These are phyloP conservation scores for Aspergillus amoenus DNA, from an alignment of 2,329 filamentous ascomycete species.

Conservation along the genomic window DNA sequence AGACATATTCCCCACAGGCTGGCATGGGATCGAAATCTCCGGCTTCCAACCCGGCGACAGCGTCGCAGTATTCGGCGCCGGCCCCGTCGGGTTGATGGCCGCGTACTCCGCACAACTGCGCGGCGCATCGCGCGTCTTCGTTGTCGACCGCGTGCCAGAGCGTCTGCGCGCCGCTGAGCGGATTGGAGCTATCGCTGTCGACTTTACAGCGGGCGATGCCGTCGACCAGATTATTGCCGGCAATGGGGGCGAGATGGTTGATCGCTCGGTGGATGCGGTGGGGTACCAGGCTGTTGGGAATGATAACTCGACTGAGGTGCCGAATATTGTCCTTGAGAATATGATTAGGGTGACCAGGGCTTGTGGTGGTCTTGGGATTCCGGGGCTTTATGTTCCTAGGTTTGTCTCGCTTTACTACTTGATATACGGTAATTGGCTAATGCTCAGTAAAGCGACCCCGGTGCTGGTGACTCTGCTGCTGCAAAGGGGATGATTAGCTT, in stretches of 20 bases:
- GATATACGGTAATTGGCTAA: no score
- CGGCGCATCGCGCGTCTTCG: slow-evolving; percentile 61
- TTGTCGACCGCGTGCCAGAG: slow-evolving; percentile 63
- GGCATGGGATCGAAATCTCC: slow-evolving; percentile 42
- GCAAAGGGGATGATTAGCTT: slow-evolving; percentile 65
- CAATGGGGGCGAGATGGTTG: slow-evolving; percentile 59
- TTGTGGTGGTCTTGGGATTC: slow-evolving; percentile 62
- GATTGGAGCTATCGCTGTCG: slow-evolving; percentile 61
- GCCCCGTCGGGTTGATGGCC: slow-evolving; percentile 66
- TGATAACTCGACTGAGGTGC: slow-evolving; percentile 58
- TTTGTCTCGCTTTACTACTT: not conserved
- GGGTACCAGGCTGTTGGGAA: slow-evolving; percentile 63
- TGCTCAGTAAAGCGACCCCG: no score
- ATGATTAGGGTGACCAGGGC: slow-evolving; percentile 63
- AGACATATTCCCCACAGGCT: slow-evolving; percentile 27
- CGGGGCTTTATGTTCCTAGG: slow-evolving; percentile 53
- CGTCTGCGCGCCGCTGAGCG: slow-evolving; percentile 59
- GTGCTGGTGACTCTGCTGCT: slow-evolving; percentile 60
- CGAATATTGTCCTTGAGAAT: slow-evolving; percentile 51
- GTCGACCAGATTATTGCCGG: slow-evolving; percentile 61
- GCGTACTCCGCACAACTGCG: slow-evolving; percentile 63
- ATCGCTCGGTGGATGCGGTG: slow-evolving; percentile 64
- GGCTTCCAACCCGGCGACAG: slow-evolving; percentile 62
- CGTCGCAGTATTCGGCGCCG: slow-evolving; percentile 65
- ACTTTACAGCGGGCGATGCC: slow-evolving; percentile 57